Conservation (phyloP, 2,329 filamentous ascomycete species). For the Penicillium sp. region DNA sequence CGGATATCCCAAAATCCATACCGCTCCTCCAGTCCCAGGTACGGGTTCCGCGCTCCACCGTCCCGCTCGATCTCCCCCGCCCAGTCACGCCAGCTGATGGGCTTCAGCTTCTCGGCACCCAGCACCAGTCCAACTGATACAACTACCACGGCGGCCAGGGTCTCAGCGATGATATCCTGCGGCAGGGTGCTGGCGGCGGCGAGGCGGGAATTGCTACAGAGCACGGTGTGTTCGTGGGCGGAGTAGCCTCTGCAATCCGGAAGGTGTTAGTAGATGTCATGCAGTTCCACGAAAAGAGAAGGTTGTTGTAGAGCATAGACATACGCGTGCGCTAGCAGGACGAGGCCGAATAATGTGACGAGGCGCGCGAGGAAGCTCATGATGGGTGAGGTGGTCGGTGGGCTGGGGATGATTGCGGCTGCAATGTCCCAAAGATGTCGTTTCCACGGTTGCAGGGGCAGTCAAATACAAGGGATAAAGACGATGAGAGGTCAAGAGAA, state of each 20-base stretch:
- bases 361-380: constrained; percentile 72
- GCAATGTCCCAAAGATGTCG: too few species aligned
- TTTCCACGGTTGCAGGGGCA: too few species aligned
- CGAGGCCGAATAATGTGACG: constrained; percentile 69
- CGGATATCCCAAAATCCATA: constrained; percentile 86
- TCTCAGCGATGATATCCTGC: constrained; percentile 83
- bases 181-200: constrained; percentile 60
- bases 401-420: too few species aligned
- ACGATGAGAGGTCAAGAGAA: too few species aligned
- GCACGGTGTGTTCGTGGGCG: constrained; percentile 81
- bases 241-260: constrained; percentile 75
- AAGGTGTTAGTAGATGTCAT: constrained; percentile 1
- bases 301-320: constrained; percentile 32
- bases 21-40: constrained; percentile 71
- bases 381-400: constrained; percentile 7
- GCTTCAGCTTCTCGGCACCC: constrained; percentile 72
- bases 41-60: constrained; percentile 71
- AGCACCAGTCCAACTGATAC: constrained; percentile 80
- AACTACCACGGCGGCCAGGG: constrained; percentile 73
- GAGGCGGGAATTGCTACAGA: constrained; percentile 59
- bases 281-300: not conserved
- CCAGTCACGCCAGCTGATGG: constrained; percentile 82
- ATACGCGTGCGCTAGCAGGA: constrained; percentile 85
- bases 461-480: too few species aligned
- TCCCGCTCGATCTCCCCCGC: constrained; percentile 68